Evolutionary conservation across 345 rosid species (phyloP).

Genomic region (Salix viminalis): DNA sequence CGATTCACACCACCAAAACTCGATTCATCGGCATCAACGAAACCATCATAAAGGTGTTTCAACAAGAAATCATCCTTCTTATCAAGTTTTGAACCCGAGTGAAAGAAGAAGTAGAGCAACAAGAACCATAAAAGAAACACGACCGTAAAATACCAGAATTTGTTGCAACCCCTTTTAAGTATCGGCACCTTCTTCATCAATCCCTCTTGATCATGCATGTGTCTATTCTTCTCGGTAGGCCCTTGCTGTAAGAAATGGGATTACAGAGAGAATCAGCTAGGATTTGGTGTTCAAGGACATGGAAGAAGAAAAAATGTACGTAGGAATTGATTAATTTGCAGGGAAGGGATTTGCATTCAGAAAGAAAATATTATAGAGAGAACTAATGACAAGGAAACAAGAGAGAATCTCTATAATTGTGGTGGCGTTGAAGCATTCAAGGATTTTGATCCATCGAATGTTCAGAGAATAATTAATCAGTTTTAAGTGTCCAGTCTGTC

Average conservation of each 20-base stretch:
- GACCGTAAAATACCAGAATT: constrained; percentile 47
- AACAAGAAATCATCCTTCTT: constrained; percentile 25
- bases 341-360: neutral
- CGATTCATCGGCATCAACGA: constrained; percentile 11
- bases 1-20: constrained; percentile 12
- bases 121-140: constrained; percentile 43
- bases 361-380: neutral
- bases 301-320: no score
- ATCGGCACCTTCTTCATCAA: constrained; percentile 32
- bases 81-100: constrained; percentile 30
- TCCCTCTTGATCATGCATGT: constrained; percentile 21
- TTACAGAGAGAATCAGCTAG: neutral
- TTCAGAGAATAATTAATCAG: neutral
- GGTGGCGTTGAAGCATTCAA: constrained; percentile 20
- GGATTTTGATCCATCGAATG: constrained; percentile 5
- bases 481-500: no score
- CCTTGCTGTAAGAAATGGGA: no score
- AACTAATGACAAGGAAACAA: neutral
- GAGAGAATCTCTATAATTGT: neutral
- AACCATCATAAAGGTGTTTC: constrained; percentile 8
- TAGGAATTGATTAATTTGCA: no score
- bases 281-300: no score
- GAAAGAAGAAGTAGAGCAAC: constrained; percentile 41
- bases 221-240: neutral
- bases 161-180: constrained; percentile 32